phyloP scores from a whole-genome alignment of 2,329 filamentous ascomycete species.

The Penicillium sp. region DNA sequence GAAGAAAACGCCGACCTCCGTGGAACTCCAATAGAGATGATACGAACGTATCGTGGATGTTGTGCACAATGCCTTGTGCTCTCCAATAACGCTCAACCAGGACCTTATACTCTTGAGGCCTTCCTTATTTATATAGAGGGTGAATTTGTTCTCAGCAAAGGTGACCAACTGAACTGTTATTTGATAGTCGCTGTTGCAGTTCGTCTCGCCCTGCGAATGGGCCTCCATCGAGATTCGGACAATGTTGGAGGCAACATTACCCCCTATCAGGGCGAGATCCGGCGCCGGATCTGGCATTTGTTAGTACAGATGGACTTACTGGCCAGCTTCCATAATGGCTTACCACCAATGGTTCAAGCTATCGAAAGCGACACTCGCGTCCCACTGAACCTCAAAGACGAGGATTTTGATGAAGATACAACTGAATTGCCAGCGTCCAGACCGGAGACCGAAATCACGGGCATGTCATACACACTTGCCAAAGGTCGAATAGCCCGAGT shows the following conservation, averaged over 20 bases:
- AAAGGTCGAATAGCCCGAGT: neutral
- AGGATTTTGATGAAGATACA: constrained; percentile 54
- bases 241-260: constrained; percentile 52
- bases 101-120: constrained; percentile 55
- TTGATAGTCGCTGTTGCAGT: constrained; percentile 5
- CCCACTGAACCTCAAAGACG: constrained; percentile 59
- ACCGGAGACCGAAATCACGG: constrained; percentile 45
- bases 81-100: constrained; percentile 54
- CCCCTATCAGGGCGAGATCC: constrained; percentile 54
- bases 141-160: constrained; percentile 1
- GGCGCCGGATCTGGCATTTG: constrained; percentile 39
- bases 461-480: constrained; percentile 24
- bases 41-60: constrained; percentile 27
- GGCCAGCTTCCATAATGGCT: constrained; percentile 60
- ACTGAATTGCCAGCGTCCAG: constrained; percentile 51
- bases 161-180: constrained; percentile 3
- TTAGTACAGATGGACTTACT: constrained; percentile 56
- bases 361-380: constrained; percentile 57
- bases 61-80: constrained; percentile 55
- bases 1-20: constrained; percentile 4
- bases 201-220: constrained; percentile 54
- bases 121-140: constrained; percentile 1
- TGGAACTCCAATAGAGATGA: too few relatives aligned
- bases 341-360: constrained; percentile 58
- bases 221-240: constrained; percentile 56